A percentile compares a stretch with the other conserved stretches of the same genome.
Conservation (phyloP, 352 stramenopile genomes). For the Pythium folliculosum region DNA sequence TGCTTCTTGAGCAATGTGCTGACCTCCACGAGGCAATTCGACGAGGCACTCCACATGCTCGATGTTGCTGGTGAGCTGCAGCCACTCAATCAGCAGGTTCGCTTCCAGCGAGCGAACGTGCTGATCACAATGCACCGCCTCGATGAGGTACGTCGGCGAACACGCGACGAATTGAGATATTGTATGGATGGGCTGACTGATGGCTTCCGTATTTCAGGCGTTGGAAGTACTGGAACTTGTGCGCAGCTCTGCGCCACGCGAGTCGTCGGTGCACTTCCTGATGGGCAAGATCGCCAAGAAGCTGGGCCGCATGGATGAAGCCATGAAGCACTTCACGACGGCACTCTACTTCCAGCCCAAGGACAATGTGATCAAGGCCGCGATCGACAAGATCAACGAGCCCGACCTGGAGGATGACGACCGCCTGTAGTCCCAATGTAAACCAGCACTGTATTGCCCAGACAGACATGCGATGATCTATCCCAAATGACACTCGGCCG, state of each 20-base stretch:
- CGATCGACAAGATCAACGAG: conserved; percentile 93
- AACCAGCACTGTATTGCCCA: not conserved
- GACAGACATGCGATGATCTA: not conserved
- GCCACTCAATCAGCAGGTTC: conserved; percentile 91
- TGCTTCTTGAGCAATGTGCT: conserved; percentile 96
- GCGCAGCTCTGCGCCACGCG: conserved; percentile 91
- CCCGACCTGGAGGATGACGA: conserved; percentile 47
- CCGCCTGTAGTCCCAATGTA: conserved; percentile 18
- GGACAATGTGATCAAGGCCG: conserved; percentile 96
- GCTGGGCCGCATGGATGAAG: conserved; percentile 89
- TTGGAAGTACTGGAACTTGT: conserved; percentile 92
- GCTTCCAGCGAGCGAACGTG: conserved; percentile 95
- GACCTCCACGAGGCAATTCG: conserved; percentile 87
- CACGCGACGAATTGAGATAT: too few relatives aligned
- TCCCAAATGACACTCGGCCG: not conserved
- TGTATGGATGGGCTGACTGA: not conserved
- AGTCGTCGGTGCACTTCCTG: conserved; percentile 96
- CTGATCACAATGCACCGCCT: conserved; percentile 92
- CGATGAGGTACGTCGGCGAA: conserved; percentile 60
- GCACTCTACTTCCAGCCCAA: conserved; percentile 97
- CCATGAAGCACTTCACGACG: conserved; percentile 95
- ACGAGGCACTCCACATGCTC: conserved; percentile 92
- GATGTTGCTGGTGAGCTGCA: conserved; percentile 88
- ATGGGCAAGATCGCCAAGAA: conserved; percentile 95
- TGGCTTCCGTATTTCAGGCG: conserved; percentile 40